These are phyloP conservation scores for Fusarium algeriense DNA, from an alignment of 2,329 filamentous ascomycete genomes.

Conservation along the genomic window DNA sequence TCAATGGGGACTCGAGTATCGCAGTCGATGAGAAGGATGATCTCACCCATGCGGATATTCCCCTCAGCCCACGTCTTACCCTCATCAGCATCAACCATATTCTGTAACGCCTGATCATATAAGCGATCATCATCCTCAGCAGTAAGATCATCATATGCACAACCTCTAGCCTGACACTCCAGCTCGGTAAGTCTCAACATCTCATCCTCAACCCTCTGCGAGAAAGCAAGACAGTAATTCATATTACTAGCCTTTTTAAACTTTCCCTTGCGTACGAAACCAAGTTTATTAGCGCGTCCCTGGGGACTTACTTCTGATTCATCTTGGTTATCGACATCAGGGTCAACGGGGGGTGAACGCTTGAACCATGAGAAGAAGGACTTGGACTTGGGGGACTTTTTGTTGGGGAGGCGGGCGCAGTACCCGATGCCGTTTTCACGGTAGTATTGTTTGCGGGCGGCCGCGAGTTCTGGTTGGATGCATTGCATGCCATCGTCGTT, in stretches of 20 bases:
- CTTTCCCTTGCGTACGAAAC: constrained; percentile 68
- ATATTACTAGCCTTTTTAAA: constrained; percentile 78
- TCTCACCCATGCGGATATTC: constrained; percentile 68
- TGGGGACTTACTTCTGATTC: constrained; percentile 54
- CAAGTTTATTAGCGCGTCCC: constrained; percentile 53
- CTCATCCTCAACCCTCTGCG: constrained; percentile 66
- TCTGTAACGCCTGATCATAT: constrained; percentile 60
- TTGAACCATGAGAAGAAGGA: constrained; percentile 56
- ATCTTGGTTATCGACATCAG: constrained; percentile 52
- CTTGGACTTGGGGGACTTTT: constrained; percentile 35
- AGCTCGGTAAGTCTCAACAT: constrained; percentile 49
- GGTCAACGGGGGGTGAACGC: constrained; percentile 31
- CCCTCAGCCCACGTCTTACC: constrained; percentile 68
- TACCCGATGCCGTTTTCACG: constrained; percentile 70
- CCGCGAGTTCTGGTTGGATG: constrained; percentile 62
- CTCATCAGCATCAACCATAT: constrained; percentile 62
- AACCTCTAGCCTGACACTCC: constrained; percentile 38
- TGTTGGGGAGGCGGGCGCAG: constrained; percentile 65
- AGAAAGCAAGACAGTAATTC: constrained; percentile 72
- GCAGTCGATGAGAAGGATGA: constrained; percentile 73
- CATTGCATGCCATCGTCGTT: constrained; percentile 78
- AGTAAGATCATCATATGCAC: constrained; percentile 57
- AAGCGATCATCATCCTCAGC: constrained; percentile 57
- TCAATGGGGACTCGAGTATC: constrained; percentile 74
- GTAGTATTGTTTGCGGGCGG: constrained; percentile 66